Conservation (phyloP, 2,329 filamentous ascomycete species). For the Celoporthe dispersa region DNA sequence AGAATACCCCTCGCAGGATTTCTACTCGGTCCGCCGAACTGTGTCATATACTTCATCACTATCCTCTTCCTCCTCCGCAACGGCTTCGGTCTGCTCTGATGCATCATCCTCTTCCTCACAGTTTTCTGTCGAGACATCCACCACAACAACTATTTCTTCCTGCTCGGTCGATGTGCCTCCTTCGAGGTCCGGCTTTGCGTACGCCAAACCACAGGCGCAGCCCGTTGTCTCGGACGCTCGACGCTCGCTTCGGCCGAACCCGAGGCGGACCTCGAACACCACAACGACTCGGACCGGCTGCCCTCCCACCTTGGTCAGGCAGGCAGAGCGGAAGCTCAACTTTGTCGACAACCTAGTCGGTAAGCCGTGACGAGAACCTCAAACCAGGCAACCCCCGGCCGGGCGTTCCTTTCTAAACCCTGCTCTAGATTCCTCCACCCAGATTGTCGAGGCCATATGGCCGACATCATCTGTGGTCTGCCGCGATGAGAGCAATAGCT, state of each 20-base stretch:
- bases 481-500: slow-evolving; percentile 72
- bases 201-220: slow-evolving; percentile 1
- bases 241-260: slow-evolving; percentile 63
- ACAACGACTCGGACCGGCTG: slow-evolving; percentile 60
- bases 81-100: slow-evolving; percentile 80
- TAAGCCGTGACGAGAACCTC: slow-evolving; percentile 60
- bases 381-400: slow-evolving; percentile 29
- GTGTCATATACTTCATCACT: slow-evolving; percentile 71
- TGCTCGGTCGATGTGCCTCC: background rate
- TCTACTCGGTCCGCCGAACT: slow-evolving; percentile 53
- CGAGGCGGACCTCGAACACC: slow-evolving; percentile 60
- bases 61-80: slow-evolving; percentile 75
- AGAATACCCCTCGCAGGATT: slow-evolving; percentile 57
- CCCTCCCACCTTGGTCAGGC: slow-evolving; percentile 79
- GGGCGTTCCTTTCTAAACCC: slow-evolving; percentile 31
- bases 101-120: slow-evolving; percentile 70
- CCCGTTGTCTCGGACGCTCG: slow-evolving; percentile 30
- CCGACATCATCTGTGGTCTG: slow-evolving; percentile 82
- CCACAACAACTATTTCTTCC: slow-evolving; percentile 62
- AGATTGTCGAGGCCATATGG: slow-evolving; percentile 98
- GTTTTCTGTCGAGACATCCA: slow-evolving; percentile 69
- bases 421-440: slow-evolving; percentile 85
- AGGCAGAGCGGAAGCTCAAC: slow-evolving; percentile 89
- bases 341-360: slow-evolving; percentile 97
- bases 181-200: slow-evolving; percentile 17